These are phyloP conservation scores for Xylariaceae sp. DNA, from an alignment of 2,329 filamentous ascomycete species.

Conservation along the genomic window DNA sequence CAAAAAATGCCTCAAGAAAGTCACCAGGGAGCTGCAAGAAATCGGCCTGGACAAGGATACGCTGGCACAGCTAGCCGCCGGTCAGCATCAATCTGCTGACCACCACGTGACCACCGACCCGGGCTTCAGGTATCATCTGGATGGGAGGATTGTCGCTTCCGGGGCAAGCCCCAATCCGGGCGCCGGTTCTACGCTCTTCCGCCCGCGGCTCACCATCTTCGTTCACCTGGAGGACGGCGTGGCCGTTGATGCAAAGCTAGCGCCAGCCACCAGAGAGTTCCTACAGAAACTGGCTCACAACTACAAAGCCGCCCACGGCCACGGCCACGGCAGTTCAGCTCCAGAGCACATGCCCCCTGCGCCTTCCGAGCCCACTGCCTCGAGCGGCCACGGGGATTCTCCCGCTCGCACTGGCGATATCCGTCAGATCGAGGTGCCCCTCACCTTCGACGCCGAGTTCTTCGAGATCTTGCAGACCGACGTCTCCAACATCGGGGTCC, in stretches of 20 bases:
- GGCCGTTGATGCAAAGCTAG: constrained; percentile 62
- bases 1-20: constrained; percentile 83
- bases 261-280: constrained; percentile 58
- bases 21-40: constrained; percentile 63
- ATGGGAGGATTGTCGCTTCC: constrained; percentile 40
- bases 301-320: background rate
- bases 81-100: constrained; percentile 39
- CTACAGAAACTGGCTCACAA: constrained; percentile 54
- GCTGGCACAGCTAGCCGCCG: constrained; percentile 57
- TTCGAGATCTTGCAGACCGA: constrained; percentile 71
- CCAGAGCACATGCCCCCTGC: background rate
- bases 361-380: too few species aligned
- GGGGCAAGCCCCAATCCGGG: constrained; percentile 17
- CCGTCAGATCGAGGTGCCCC: constrained; percentile 61
- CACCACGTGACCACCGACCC: constrained; percentile 33
- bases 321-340: background rate
- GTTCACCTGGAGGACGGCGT: constrained; percentile 62
- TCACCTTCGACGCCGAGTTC: constrained; percentile 74
- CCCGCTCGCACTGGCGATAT: constrained; percentile 10
- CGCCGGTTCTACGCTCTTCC: constrained; percentile 41
- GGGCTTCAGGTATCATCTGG: constrained; percentile 43
- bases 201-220: constrained; percentile 65
- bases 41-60: constrained; percentile 69
- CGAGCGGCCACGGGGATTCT: too few species aligned
- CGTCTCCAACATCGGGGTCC: constrained; percentile 59